phyloP scores from a whole-genome alignment of 2,329 filamentous ascomycete genomes.

The Pezicula carpinea region DNA sequence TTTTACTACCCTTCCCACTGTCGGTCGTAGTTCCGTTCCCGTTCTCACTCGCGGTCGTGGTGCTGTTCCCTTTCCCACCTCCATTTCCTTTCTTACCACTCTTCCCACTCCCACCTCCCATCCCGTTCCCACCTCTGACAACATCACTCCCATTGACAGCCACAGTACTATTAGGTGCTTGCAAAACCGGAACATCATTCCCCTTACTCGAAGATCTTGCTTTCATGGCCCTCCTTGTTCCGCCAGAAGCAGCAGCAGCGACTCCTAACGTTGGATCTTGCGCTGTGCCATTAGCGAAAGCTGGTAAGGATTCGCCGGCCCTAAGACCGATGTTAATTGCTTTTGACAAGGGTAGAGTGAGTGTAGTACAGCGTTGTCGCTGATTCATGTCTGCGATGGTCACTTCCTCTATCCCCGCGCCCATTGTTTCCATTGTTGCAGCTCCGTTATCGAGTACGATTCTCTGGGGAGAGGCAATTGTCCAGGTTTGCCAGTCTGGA shows the following conservation, averaged over 20 bases:
- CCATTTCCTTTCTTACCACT: no score
- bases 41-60: no score
- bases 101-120: no score
- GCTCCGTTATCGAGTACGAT: conserved; percentile 4
- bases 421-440: conserved; percentile 6
- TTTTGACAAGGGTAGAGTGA: conserved; percentile 4
- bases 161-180: no score
- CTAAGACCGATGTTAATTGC: conserved; percentile 1
- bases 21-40: no score
- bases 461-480: background rate
- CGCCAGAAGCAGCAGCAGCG: background rate
- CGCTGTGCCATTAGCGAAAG: conserved; percentile 9
- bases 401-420: conserved; percentile 1
- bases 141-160: no score
- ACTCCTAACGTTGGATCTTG: conserved; percentile 5
- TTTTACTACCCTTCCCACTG: no score
- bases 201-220: no score
- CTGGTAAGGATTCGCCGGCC: conserved; percentile 1
- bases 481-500: conserved; percentile 16
- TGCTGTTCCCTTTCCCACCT: no score
- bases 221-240: no score
- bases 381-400: conserved; percentile 5
- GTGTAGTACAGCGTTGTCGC: conserved; percentile 3
- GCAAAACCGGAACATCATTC: no score
- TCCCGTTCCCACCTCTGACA: no score